A percentile compares a stretch with the other conserved stretches of the same genome.
Evolutionary conservation across 805 yeast species (phyloP).

Genomic region (Starmerella riodocensis): DNA sequence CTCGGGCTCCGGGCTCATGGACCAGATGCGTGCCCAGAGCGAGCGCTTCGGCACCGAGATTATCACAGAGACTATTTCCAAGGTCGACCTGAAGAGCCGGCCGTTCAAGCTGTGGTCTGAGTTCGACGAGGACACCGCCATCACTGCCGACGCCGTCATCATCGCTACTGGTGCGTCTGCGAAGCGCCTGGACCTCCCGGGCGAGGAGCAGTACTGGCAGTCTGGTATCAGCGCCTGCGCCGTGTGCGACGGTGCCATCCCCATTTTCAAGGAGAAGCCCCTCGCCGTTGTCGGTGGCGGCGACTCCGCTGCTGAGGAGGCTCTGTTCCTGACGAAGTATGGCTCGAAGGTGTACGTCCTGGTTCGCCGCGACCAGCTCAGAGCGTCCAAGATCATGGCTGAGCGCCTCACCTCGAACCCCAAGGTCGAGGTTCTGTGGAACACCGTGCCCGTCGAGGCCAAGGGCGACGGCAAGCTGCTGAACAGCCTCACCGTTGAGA

Average conservation of each 20-base stretch:
- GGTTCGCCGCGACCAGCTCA: slow-evolving; percentile 84
- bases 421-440: slow-evolving; percentile 80
- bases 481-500: slow-evolving; percentile 47
- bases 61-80: slow-evolving; percentile 88
- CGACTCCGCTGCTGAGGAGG: slow-evolving; percentile 99
- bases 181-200: slow-evolving; percentile 82
- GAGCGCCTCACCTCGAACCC: slow-evolving; percentile 74
- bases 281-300: slow-evolving; percentile 98
- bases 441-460: slow-evolving; percentile 76
- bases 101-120: slow-evolving; percentile 98
- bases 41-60: slow-evolving; percentile 81
- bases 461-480: slow-evolving; percentile 87
- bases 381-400: slow-evolving; percentile 96
- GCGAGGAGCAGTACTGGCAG: slow-evolving; percentile 98
- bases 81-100: slow-evolving; percentile 71
- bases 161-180: slow-evolving; percentile 98
- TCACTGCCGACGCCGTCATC: slow-evolving; percentile 79
- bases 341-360: slow-evolving; percentile 89
- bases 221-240: slow-evolving; percentile 99
- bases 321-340: slow-evolving; percentile 88
- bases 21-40: slow-evolving; percentile 82
- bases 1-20: slow-evolving; percentile 81
- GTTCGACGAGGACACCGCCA: slow-evolving; percentile 79
- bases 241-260: slow-evolving; percentile 99
- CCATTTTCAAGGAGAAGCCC: slow-evolving; percentile 95